These are phyloP conservation scores for Juncus inflexus DNA, from an alignment of 176 grass and related monocot species.

Conservation along the genomic window DNA sequence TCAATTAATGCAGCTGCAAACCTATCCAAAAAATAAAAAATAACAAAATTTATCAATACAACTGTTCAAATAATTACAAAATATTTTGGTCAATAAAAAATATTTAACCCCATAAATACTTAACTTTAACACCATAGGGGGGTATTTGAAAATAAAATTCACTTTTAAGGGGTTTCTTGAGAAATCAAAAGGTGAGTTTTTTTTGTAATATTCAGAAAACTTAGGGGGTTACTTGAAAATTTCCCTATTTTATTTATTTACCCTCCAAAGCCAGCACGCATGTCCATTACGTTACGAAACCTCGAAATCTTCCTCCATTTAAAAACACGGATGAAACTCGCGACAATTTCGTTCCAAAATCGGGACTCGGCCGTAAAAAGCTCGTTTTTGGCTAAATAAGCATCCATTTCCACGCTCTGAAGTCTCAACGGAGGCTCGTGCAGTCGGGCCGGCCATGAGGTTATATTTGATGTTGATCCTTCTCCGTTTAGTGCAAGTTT, in stretches of 20 bases:
- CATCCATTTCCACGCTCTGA: slow-evolving; percentile 86
- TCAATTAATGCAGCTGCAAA: slow-evolving; percentile 77
- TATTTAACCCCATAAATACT: too few relatives aligned
- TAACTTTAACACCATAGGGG: too few relatives aligned
- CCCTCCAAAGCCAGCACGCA: slow-evolving; percentile 97
- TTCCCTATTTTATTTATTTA: too few relatives aligned
- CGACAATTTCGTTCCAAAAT: slow-evolving; percentile 72
- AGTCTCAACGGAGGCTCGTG: slow-evolving; percentile 71
- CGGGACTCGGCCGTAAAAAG: slow-evolving; percentile 76
- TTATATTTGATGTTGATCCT: slow-evolving; percentile 32
- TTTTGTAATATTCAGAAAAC: too few relatives aligned
- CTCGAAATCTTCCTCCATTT: slow-evolving; percentile 66
- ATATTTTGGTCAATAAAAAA: slow-evolving; percentile 26
- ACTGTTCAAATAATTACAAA: slow-evolving; percentile 18
- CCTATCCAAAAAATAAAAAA: slow-evolving; percentile 40
- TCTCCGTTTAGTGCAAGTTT: slow-evolving; percentile 58
- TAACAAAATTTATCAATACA: slow-evolving; percentile 10
- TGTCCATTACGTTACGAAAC: slow-evolving; percentile 86
- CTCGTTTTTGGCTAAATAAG: slow-evolving; percentile 71
- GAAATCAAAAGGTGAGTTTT: too few relatives aligned
- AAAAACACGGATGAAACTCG: slow-evolving; percentile 57
- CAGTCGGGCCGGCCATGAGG: slow-evolving; percentile 60
- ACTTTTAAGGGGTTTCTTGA: too few relatives aligned
- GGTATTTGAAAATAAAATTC: too few relatives aligned
- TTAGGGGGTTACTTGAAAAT: too few relatives aligned